Base-by-base conservation (phyloP, 768 basidiomycete genomes). In the Rossbeevera mucosa region DNA sequence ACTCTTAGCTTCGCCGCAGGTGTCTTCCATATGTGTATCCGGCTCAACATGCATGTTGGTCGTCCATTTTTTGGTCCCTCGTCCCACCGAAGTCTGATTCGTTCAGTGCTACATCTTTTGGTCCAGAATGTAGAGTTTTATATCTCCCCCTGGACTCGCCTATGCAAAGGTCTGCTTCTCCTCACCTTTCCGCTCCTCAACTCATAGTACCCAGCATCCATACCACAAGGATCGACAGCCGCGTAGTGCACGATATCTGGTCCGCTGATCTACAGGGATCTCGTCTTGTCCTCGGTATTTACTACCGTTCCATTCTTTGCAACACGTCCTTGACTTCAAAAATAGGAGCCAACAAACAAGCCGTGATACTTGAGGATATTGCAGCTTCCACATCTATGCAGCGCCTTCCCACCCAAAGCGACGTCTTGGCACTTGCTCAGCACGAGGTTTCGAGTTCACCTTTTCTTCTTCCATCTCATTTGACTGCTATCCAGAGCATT, bases 381-480 rank as follows among this genome's bases (percentile, higher is more conserved):
- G 76, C 79, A 29, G 51, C 59, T 2, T 59, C 71, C 26, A 52
- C 57, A 2, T 66, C 68, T 13, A 60, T 76, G 2, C 68, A 71
- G 48, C 59, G 67, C 52, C 62, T 88, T 9, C 65, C 73, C 24
- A 85, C 84, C 3, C 57, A 72, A 18, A 86, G 84, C 48, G 85
- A 87, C 59, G 81, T 86, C 0, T 80, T 88, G 56, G 66, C 85
- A 3, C 67, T 86, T n/a, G 64, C 72, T 44, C 82, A 82, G 58
- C 63, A 72, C 44, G 67, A 76, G 47, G 85, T 85, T 85, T 38
- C 5, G 73, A 60, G 8, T 28, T 33, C 7, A 0, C 24, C 8
- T 22, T 48, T 16, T 22, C 21, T 22, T 20, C 11, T 7, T 26
- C 51, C 52, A 5, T 40, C 43, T 0, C 12, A 14, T 26, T 7